phyloP scores from a whole-genome alignment of 2,329 filamentous ascomycete genomes.

The Rutstroemia sp. region DNA sequence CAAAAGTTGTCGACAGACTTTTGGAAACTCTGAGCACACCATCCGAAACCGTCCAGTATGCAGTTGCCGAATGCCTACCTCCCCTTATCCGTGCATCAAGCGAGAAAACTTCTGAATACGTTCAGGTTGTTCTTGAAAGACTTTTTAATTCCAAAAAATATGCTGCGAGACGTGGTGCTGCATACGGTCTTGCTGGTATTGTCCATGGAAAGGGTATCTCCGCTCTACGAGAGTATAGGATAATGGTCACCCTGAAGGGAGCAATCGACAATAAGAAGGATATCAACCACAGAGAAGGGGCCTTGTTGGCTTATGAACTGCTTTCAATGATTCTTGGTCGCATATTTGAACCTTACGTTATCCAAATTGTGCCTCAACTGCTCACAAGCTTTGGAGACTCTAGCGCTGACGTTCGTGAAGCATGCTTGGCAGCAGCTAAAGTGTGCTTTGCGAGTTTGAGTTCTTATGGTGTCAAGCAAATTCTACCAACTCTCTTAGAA shows the following conservation, averaged over 20 bases:
- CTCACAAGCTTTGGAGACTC: constrained; percentile 83
- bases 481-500: constrained; percentile 82
- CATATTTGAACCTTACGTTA: constrained; percentile 92
- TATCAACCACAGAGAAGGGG: constrained; percentile 77
- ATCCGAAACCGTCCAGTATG: constrained; percentile 94
- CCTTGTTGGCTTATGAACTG: constrained; percentile 84
- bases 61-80: constrained; percentile 87
- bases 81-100: constrained; percentile 78
- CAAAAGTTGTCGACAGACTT: constrained; percentile 78
- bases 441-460: constrained; percentile 89
- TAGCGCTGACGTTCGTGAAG: constrained; percentile 83
- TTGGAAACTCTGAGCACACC: constrained; percentile 85
- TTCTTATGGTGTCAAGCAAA: constrained; percentile 92
- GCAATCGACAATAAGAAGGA: constrained; percentile 97
- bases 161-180: constrained; percentile 84
- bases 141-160: constrained; percentile 87
- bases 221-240: constrained; percentile 74
- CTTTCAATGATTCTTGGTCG: constrained; percentile 79
- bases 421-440: constrained; percentile 87
- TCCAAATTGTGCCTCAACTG: constrained; percentile 88
- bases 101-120: constrained; percentile 71
- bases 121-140: constrained; percentile 71
- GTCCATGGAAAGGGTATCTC: constrained; percentile 81
- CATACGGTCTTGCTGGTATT: constrained; percentile 88
- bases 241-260: constrained; percentile 71